Percentiles rank a stretch among this genome's conserved stretches.
These are phyloP conservation scores for Thermothelomyces thermophilus DNA, from an alignment of 2,329 filamentous ascomycete genomes.

Conservation along the genomic window DNA sequence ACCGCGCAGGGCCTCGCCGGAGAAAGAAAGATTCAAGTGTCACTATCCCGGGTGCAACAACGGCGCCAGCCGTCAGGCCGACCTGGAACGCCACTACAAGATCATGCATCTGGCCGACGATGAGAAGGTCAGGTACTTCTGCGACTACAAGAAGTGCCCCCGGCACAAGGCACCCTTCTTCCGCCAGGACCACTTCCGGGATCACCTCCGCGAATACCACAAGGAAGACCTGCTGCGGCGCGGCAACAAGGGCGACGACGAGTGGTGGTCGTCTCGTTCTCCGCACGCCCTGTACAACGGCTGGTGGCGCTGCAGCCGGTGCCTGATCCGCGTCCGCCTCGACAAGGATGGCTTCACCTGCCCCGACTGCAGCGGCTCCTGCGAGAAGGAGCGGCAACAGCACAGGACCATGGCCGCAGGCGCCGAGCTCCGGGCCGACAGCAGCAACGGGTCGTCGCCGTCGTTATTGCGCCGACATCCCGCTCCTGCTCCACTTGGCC, in stretches of 20 bases:
- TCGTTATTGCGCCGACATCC: background rate
- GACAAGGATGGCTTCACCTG: conserved; percentile 39
- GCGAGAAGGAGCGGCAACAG: conserved; percentile 32
- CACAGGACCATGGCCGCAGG: background rate
- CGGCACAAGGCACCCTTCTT: conserved; percentile 42
- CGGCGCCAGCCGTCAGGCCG: conserved; percentile 46
- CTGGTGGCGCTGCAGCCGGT: conserved; percentile 52
- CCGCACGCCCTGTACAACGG: conserved; percentile 27
- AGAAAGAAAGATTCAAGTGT: conserved; percentile 30
- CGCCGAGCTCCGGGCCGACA: background rate
- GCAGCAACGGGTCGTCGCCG: background rate
- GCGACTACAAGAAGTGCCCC: conserved; percentile 46
- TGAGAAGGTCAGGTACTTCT: conserved; percentile 39
- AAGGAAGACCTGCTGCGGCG: conserved; percentile 48
- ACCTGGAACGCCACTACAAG: conserved; percentile 47
- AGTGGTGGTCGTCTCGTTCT: conserved; percentile 20
- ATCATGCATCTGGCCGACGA: conserved; percentile 41
- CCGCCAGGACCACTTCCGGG: conserved; percentile 50
- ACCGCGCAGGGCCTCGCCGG: background rate
- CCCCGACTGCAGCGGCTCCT: conserved; percentile 39
- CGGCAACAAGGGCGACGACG: conserved; percentile 26
- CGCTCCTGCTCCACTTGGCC: background rate
- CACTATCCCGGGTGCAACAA: conserved; percentile 37
- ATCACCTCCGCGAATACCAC: conserved; percentile 51
- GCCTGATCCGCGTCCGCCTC: conserved; percentile 41